Percentiles rank a stretch among this genome's conserved stretches.
These are phyloP conservation scores for Aphanomyces astaci DNA, from an alignment of 352 stramenopile genomes.

Conservation along the genomic window DNA sequence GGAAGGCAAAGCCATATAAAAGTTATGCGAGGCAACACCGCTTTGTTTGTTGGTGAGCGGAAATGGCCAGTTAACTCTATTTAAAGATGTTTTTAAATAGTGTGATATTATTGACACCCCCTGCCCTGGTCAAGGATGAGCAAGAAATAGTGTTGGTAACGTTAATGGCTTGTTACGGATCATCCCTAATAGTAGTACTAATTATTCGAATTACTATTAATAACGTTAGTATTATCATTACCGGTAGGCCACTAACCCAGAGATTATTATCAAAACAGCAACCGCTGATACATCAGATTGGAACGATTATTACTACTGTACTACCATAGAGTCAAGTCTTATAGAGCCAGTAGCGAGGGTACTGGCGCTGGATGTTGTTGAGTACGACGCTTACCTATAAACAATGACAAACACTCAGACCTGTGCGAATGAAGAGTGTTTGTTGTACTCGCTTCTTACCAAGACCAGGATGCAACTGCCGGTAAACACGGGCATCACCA, in stretches of 20 bases:
- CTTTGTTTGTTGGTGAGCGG: too few relatives aligned
- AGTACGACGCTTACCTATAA: constrained; percentile 23
- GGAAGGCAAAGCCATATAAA: too few relatives aligned
- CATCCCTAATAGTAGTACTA: neutral
- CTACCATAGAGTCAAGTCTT: neutral
- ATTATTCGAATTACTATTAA: neutral
- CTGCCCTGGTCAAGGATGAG: too few relatives aligned
- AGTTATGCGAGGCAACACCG: too few relatives aligned
- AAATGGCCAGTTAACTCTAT: too few relatives aligned
- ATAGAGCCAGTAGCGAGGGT: constrained; percentile 18
- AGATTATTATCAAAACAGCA: too few relatives aligned
- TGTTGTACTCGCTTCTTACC: neutral
- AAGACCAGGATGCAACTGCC: constrained; percentile 25
- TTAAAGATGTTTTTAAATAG: too few relatives aligned
- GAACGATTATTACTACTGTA: neutral
- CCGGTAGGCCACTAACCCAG: too few relatives aligned
- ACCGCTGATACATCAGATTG: neutral
- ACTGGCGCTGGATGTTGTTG: constrained; percentile 30
- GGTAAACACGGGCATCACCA: constrained; percentile 24
- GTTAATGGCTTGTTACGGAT: too few relatives aligned
- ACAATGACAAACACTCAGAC: neutral
- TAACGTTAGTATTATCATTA: too few relatives aligned
- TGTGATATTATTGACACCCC: too few relatives aligned
- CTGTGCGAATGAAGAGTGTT: neutral
- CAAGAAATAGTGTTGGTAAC: too few relatives aligned